A percentile compares a stretch with the other conserved stretches of the same genome.
Conservation (phyloP, 768 basidiomycete species). For the Tubosaeta sp. region DNA sequence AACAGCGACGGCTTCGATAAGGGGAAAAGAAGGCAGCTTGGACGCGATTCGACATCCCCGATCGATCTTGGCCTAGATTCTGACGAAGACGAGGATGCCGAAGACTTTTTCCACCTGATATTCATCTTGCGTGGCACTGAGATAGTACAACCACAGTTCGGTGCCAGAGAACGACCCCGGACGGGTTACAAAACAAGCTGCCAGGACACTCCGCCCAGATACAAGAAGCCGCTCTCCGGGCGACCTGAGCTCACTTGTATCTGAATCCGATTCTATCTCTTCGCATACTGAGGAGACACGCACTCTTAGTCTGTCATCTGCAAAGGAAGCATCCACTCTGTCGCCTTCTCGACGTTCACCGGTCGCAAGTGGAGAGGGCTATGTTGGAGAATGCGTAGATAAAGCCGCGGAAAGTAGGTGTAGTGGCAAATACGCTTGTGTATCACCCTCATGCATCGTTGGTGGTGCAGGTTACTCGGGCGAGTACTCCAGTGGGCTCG, state of each 20-base stretch:
- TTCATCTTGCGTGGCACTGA: background rate
- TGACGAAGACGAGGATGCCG: slow-evolving; percentile 34
- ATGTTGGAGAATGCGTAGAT: background rate
- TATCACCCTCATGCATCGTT: background rate
- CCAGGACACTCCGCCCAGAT: background rate
- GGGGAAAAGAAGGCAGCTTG: slow-evolving; percentile 46
- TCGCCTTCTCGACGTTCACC: background rate
- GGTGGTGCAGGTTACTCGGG: background rate
- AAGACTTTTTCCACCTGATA: slow-evolving; percentile 27
- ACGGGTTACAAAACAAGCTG: background rate
- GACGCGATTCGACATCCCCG: slow-evolving; percentile 16
- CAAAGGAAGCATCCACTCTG: background rate
- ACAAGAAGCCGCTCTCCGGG: background rate
- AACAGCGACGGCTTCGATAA: slow-evolving; percentile 26
- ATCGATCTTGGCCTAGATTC: slow-evolving; percentile 26
- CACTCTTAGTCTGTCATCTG: background rate
- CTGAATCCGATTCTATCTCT: background rate
- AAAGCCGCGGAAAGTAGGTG: background rate
- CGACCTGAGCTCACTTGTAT: background rate
- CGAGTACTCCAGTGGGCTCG: background rate
- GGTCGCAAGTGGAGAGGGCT: background rate
- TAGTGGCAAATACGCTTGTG: background rate
- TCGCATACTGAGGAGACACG: background rate
- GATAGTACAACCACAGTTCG: background rate
- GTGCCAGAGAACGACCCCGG: background rate